Evolutionary conservation across 768 basidiomycete species (phyloP), one percentile per base, ranked within the genome.

Genomic region (Termitomyces sp.): DNA sequence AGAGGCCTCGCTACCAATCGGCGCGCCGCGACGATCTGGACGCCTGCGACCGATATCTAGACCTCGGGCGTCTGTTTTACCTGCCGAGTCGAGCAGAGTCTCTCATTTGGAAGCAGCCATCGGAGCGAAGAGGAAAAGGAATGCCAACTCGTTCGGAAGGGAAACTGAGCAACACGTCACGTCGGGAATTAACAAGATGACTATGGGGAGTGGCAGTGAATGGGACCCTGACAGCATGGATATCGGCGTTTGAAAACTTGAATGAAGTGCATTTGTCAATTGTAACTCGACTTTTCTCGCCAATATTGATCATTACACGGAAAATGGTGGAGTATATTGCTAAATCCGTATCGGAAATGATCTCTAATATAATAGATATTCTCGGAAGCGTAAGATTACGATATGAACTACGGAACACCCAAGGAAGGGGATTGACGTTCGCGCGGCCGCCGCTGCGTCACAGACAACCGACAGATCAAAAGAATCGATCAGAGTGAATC

Each of bases 101-200:
- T 2, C 36, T 52, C 37, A 1, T 18, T 57, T 42, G 7, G 30
- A 39, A 14, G 14, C 40, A 9, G 48, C n/a, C 5, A 32, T 32
- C 13, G 59, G 61, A 24, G 33, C n/a, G 10, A 66, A 66, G 46
- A 62, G 62, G 49, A 65, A 63, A 48, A 61, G 60, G 27, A 56
- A 40, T 8, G 6, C 48, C 1, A 39, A 26, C 14, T 40, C 46
- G 3, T 30, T 44, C 4, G 62, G 16, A 27, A 27, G 26, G 26
- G 51, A 63, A 18, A 54, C 40, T n/a, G 54, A 57, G 27, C 46
- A 32, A 26, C 52, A 50, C 30, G 47, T 60, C 36, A 53, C 45
- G 14, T 62, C 56, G 6, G 57, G 49, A 36, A 53, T 62, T 8
- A 18, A 36, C 42, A 49, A 40, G 27, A 58, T 60, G 61, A 55